phyloP scores from a whole-genome alignment of 2,329 filamentous ascomycete genomes.

The Trichoderma hamatum region DNA sequence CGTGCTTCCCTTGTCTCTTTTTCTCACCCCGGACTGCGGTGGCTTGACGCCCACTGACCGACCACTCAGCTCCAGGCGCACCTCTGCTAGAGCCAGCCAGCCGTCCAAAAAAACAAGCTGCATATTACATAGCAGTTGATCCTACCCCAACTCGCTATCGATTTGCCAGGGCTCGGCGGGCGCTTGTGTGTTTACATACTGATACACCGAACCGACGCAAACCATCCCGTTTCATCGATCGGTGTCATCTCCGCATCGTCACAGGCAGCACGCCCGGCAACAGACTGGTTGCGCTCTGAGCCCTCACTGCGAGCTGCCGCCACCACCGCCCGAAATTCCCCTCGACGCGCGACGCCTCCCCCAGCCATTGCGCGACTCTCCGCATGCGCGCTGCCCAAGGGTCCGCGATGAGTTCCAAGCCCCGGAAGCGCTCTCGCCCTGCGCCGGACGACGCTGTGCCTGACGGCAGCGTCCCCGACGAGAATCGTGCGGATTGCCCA shows the following conservation, averaged over 20 bases:
- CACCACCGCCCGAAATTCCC: neutral
- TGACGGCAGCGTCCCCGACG: conserved; percentile 40
- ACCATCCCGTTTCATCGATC: neutral
- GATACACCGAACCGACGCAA: conserved; percentile 14
- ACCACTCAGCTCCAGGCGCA: conserved; percentile 11
- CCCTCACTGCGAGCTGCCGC: neutral
- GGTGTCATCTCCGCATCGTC: neutral
- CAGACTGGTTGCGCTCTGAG: neutral
- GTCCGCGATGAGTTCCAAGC: conserved; percentile 36
- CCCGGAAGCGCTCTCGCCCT: conserved; percentile 56
- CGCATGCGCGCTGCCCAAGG: conserved; percentile 16
- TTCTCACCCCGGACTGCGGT: conserved; percentile 10
- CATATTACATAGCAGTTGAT: conserved; percentile 7
- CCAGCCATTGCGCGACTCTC: conserved; percentile 14
- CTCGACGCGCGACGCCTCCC: conserved; percentile 4
- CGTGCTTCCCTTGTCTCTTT: conserved; percentile 2
- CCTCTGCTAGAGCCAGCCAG: conserved; percentile 11
- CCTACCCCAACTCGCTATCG: conserved; percentile 13
- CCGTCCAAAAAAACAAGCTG: neutral
- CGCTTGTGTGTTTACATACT: conserved; percentile 22
- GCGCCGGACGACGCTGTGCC: conserved; percentile 33
- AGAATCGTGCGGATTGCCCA: conserved; percentile 60
- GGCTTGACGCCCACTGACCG: conserved; percentile 10
- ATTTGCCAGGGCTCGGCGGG: conserved; percentile 10
- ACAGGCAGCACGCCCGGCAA: conserved; percentile 7